Conservation (phyloP, 371 early-diverging fungal species). For the Batrachochytrium dendrobatidis region DNA sequence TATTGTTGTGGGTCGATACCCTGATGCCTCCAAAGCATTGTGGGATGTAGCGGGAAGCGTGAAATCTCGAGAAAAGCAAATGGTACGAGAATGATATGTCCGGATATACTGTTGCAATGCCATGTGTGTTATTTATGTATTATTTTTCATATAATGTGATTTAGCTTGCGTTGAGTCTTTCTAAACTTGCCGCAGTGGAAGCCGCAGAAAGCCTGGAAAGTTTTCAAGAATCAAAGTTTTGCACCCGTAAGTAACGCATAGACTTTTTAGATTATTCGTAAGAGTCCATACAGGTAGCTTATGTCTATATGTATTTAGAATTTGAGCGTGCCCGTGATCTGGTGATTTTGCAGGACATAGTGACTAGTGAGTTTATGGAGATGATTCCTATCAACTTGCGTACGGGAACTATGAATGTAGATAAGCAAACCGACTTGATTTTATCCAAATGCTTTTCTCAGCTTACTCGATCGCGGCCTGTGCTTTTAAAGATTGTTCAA, state of each 20-base stretch:
- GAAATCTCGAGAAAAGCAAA: not conserved
- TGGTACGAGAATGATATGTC: conserved; percentile 3
- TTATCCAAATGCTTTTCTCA: not conserved
- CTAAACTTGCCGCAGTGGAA: conserved; percentile 1
- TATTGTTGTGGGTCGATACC: conserved; percentile 4
- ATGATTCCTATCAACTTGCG: not conserved
- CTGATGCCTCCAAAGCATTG: conserved; percentile 10
- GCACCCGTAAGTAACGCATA: not conserved
- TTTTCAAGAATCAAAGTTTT: not conserved
- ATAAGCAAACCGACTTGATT: not conserved
- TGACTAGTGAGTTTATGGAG: conserved; percentile 1
- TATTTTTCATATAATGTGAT: too few relatives aligned
- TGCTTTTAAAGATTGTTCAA: not conserved
- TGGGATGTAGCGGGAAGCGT: conserved; percentile 4
- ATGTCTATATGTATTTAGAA: too few relatives aligned
- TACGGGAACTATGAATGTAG: not conserved
- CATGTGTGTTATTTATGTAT: too few relatives aligned
- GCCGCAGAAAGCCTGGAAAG: not conserved
- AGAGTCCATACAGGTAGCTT: too few relatives aligned
- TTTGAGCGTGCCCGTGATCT: too few relatives aligned
- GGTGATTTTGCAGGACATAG: too few relatives aligned
- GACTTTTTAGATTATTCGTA: too few relatives aligned
- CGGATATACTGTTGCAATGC: too few relatives aligned
- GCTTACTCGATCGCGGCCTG: not conserved
- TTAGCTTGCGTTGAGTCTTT: not conserved